These are phyloP conservation scores for Vigna angularis DNA, from an alignment of 306 rosid genomes.

Conservation along the genomic window DNA sequence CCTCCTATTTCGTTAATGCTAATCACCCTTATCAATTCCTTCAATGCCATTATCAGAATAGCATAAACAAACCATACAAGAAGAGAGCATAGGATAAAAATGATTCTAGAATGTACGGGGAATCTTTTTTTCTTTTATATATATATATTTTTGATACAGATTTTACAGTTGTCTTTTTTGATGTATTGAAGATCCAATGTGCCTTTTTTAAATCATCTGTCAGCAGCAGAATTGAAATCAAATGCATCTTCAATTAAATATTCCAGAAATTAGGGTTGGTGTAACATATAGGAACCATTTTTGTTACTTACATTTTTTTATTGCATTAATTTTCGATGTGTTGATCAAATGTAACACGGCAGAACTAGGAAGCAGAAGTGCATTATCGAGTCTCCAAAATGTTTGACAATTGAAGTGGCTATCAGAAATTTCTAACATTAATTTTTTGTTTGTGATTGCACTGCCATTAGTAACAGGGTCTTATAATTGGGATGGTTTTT, in stretches of 20 bases:
- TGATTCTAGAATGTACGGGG: not conserved
- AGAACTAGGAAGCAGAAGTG: not conserved
- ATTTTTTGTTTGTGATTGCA: conserved; percentile 20
- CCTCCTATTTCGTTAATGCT: not conserved
- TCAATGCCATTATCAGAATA: not conserved
- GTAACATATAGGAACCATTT: conserved; percentile 6
- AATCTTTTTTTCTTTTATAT: not conserved
- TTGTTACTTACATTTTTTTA: not conserved
- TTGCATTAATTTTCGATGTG: conserved; percentile 14
- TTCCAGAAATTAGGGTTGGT: conserved; percentile 34
- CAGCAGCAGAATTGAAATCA: not conserved
- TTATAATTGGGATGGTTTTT: not conserved
- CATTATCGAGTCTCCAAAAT: not conserved
- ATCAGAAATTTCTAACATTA: not conserved
- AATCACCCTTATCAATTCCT: not conserved
- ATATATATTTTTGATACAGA: not conserved
- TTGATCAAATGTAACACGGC: not conserved
- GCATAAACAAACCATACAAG: not conserved
- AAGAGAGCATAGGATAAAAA: not conserved
- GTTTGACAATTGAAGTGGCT: conserved; percentile 11
- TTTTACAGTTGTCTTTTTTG: not conserved
- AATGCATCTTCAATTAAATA: conserved; percentile 15
- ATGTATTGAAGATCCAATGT: conserved; percentile 1
- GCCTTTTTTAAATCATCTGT: not conserved
- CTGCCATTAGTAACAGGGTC: not conserved